Conservation (phyloP, 2,329 filamentous ascomycete species). For the Escovopsis sp. region DNA sequence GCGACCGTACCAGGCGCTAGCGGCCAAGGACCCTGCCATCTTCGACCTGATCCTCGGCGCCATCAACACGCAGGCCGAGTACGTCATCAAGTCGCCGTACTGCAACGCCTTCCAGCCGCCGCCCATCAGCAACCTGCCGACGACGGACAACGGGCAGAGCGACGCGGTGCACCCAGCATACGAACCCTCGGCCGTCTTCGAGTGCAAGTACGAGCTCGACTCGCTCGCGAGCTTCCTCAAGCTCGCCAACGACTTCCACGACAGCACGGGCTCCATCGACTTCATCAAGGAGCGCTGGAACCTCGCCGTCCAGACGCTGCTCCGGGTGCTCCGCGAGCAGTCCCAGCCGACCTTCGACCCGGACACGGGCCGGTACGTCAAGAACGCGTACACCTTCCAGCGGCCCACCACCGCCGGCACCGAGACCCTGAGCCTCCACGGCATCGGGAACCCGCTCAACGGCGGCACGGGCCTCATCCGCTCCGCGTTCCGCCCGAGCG, state of each 20-base stretch:
- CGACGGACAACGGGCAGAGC: constrained; percentile 64
- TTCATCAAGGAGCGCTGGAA: constrained; percentile 73
- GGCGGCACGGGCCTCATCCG: constrained; percentile 71
- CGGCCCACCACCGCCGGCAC: constrained; percentile 69
- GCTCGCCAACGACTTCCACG: constrained; percentile 73
- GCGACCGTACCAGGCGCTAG: constrained; percentile 73
- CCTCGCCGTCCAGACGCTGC: constrained; percentile 56
- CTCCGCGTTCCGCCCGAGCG: constrained; percentile 85
- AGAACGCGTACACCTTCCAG: constrained; percentile 79
- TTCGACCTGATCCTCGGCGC: constrained; percentile 74
- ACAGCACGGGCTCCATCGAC: constrained; percentile 59
- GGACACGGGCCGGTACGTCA: constrained; percentile 45
- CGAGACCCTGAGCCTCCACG: constrained; percentile 71
- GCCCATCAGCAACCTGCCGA: constrained; percentile 58
- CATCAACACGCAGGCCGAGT: constrained; percentile 92
- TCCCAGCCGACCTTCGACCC: constrained; percentile 67
- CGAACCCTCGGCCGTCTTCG: constrained; percentile 74
- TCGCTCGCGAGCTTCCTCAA: constrained; percentile 85
- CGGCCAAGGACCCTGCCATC: constrained; percentile 66
- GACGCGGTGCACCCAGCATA: constrained; percentile 79
- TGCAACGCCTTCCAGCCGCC: constrained; percentile 98
- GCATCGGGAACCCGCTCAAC: constrained; percentile 84
- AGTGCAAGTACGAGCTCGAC: constrained; percentile 98
- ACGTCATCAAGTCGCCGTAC: constrained; percentile 86
- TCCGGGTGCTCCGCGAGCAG: constrained; percentile 64